phyloP scores from a whole-genome alignment of 169 alveolate species.

The Eimeria tenella region DNA sequence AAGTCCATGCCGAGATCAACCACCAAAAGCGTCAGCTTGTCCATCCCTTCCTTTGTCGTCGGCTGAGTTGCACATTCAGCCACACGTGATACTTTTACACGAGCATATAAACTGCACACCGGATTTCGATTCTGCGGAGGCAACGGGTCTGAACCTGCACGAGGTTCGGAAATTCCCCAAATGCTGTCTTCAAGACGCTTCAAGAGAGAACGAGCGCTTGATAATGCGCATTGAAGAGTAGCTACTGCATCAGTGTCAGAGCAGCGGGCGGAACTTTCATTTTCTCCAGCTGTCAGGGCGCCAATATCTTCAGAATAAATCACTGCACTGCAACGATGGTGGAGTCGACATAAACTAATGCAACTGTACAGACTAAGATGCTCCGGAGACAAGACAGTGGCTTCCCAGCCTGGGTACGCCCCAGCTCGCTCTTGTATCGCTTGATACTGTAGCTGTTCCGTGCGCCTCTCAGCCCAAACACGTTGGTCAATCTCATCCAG shows the following conservation, averaged over 20 bases:
- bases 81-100: constrained; percentile 52
- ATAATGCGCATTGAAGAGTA: not conserved
- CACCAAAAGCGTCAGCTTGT: constrained; percentile 23
- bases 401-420: constrained; percentile 33
- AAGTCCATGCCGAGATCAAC: constrained; percentile 2
- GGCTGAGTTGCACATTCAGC: constrained; percentile 44
- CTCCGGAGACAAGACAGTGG: constrained; percentile 38
- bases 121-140: constrained; percentile 26
- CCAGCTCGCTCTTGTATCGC: constrained; percentile 27
- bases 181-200: not conserved
- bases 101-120: constrained; percentile 53
- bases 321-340: constrained; percentile 41
- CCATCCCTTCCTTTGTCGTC: not conserved
- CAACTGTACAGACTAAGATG: constrained; percentile 52
- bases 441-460: not conserved
- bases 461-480: constrained; percentile 50
- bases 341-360: constrained; percentile 31
- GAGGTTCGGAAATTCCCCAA: not conserved
- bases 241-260: not conserved
- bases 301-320: constrained; percentile 45
- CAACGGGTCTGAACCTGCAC: not conserved
- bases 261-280: not conserved
- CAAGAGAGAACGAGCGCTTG: not conserved
- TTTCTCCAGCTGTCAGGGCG: not conserved
- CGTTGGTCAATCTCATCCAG: constrained; percentile 51